These are phyloP conservation scores for Rubus parviflorus DNA, from an alignment of 306 rosid genomes.

Conservation along the genomic window DNA sequence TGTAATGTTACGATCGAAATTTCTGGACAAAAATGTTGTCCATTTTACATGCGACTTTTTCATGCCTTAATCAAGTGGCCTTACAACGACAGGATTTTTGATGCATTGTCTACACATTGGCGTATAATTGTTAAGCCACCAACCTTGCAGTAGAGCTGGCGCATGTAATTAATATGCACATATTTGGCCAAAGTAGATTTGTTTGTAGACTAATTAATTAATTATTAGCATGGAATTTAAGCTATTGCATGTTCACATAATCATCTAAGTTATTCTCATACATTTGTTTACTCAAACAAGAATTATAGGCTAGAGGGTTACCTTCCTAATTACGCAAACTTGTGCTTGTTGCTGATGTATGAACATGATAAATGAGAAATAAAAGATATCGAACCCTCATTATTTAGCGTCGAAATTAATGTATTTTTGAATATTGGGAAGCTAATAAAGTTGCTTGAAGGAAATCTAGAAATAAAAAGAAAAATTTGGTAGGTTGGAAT, in stretches of 20 bases:
- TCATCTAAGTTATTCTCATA: background rate
- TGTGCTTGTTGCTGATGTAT: background rate
- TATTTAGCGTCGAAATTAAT: background rate
- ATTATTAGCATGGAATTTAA: background rate
- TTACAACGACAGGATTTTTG: background rate
- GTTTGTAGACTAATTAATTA: background rate
- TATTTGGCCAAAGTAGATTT: background rate
- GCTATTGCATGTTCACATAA: background rate
- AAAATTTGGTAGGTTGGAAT: too few species aligned
- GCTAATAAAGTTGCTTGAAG: too few species aligned
- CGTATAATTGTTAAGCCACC: background rate
- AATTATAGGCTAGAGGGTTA: background rate
- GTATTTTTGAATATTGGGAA: too few species aligned
- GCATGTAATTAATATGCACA: background rate
- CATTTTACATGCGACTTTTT: background rate
- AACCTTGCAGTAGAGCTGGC: conserved; percentile 6
- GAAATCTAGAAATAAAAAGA: too few species aligned
- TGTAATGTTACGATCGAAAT: too few species aligned
- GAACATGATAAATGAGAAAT: background rate
- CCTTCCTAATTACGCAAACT: background rate
- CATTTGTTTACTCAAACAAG: background rate
- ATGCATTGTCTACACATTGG: background rate
- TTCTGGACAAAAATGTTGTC: background rate
- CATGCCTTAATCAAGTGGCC: background rate
- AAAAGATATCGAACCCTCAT: background rate